Evolutionary conservation across 1,284 basidiomycete genomes (phyloP), one percentile per base, ranked within the genome.

Genomic region (Sparassis latifolia): DNA sequence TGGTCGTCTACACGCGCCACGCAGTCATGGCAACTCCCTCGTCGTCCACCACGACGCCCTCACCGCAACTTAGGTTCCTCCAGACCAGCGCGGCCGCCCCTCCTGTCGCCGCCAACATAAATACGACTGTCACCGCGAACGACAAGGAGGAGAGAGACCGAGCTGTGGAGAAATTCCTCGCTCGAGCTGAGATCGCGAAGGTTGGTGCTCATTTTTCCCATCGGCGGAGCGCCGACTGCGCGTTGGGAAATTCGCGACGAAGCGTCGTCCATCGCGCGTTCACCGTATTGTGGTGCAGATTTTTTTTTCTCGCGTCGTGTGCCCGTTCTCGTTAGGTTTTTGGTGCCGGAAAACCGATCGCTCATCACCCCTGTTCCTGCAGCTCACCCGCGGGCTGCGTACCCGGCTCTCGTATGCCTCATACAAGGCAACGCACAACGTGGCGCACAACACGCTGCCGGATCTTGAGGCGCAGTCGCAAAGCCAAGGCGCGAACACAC

Each of bases 381-480:
- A 90, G 87, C 79, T 90, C 41, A 86, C 87, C 61, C 84, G 85
- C 64, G 81, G 78, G 50, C 75, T 89, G 48, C 81, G 88, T 56
- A 77, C 86, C 58, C 82, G 86, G 55, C 78, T 90, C 45, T 78
- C 85, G 1, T 87, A 89, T 66, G 87, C 88, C 33, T 83, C 83
- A 2, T 89, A 83, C 76, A 90, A 90, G 70, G 86, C 87, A 5
- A 76, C 75, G 31, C 78, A 86, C 63, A 86, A 88, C 62, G 68
- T 87, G 48, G 70, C 81, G 6, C 78, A 82, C 52, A 71, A 80
- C 48, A 73, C 82, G 43, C 70, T 89, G 33, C 75, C 75, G 57
- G 84, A 87, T 56, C 76, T 89, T 43, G 88, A 90, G 66, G 71
- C 70, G 33, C 73, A 74, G 46, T 66, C 62, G 47, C 69, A 73